Base-by-base conservation (phyloP, 106 monocot genomes). In the Chionographis japonica region DNA sequence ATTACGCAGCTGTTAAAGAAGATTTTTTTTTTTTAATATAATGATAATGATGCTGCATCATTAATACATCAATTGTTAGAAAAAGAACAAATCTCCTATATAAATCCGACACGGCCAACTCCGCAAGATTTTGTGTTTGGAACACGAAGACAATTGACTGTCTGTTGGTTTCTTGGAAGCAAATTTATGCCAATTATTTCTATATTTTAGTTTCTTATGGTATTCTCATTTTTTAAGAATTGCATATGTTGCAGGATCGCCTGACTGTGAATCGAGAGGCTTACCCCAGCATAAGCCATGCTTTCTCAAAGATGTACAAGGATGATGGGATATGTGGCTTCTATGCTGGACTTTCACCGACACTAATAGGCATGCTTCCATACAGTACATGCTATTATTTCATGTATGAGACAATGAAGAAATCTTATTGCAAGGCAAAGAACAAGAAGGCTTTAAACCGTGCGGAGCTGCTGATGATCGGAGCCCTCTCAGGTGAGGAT, bases 381-480 rank as follows among this genome's bases (percentile, higher is more conserved):
- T 95, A 95, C 60, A 95, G 91, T 46, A 95, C 95, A 3, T 95
- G 95, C 72, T 95, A 95, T 60, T 95, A 91, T 69, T 95, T 95
- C 76, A 86, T 92, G 91, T 95, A 95, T 43, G 95, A 95, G 12
- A 84, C 81, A 52, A 70, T 89, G 27, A 95, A 95, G 77, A 79
- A 69, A 54, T 81, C 81, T 57, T 91, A 89, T 61, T 92, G 95
- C 75, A 68, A 40, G n/a, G 63, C 78, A 17, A 84, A 92, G 58
- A 84, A 95, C 10, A 92, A 89, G 73, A 78, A 77, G 12, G 61
- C 79, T 14, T 41, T 95, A 50, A 88, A 49, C 35, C 86, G 91
- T 37, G 74, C 84, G 2, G 95, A 95, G 67, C 73, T 95, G 9
- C 68, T 95, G 40, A 49, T 92, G 56, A 72, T 92, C 56, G 95